These are phyloP conservation scores for Vaccinium macrocarpon DNA, from an alignment of 148 eudicot genomes.

Conservation along the genomic window DNA sequence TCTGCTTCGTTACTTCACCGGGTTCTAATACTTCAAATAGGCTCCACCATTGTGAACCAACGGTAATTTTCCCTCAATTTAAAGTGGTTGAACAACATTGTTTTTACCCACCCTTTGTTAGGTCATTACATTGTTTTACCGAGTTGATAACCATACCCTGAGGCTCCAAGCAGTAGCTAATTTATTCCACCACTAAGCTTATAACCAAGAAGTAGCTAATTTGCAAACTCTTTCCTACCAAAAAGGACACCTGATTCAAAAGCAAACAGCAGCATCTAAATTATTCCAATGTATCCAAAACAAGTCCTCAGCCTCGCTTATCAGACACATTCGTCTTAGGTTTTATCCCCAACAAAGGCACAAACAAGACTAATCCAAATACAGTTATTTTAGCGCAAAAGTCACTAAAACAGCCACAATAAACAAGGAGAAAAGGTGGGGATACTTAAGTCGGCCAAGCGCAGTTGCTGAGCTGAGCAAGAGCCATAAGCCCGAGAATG, in stretches of 20 bases:
- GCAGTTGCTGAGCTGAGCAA: conserved; percentile 37
- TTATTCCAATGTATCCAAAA: neutral
- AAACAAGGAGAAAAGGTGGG: neutral
- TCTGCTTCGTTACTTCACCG: neutral
- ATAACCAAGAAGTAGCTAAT: neutral
- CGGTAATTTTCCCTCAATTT: neutral
- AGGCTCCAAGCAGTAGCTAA: neutral
- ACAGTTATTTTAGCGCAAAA: neutral
- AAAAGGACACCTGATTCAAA: neutral
- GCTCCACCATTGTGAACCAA: neutral
- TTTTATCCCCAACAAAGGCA: neutral
- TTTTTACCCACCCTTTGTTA: too few species aligned
- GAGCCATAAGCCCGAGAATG: conserved; percentile 57
- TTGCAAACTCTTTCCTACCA: neutral
- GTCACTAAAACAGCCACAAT: neutral
- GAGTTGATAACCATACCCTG: neutral
- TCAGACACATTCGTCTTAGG: neutral
- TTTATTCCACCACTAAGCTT: neutral
- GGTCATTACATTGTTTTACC: neutral
- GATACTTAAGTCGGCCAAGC: conserved; percentile 65
- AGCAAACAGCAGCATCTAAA: neutral
- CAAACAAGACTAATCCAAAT: neutral
- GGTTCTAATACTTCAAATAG: neutral
- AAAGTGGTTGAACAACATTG: neutral
- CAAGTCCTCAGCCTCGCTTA: neutral